Evolutionary conservation across 1,284 basidiomycete genomes (phyloP).

Genomic region (Moniliella sp.): DNA sequence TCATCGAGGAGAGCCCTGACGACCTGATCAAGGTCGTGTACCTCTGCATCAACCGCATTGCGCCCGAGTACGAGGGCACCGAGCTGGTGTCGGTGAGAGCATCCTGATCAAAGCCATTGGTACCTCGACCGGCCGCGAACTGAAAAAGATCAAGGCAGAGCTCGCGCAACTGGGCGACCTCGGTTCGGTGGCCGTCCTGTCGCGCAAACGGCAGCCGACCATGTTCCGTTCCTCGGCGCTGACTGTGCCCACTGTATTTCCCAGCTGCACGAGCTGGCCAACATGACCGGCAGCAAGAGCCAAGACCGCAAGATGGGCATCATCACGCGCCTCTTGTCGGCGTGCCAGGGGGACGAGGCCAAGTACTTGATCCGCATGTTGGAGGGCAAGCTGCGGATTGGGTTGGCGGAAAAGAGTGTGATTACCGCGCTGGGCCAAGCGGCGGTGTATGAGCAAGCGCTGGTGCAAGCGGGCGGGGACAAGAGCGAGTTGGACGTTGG

Average conservation of each 20-base stretch:
- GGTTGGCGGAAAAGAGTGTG: slow-evolving; percentile 74
- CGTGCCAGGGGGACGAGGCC: slow-evolving; percentile 65
- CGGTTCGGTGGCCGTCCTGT: slow-evolving; percentile 83
- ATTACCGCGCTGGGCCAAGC: slow-evolving; percentile 25
- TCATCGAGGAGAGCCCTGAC: slow-evolving; percentile 59
- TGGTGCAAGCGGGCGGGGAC: no score
- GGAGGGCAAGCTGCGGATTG: slow-evolving; percentile 90
- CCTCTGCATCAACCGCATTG: slow-evolving; percentile 91
- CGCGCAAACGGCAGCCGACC: slow-evolving; percentile 77
- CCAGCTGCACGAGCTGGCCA: slow-evolving; percentile 15
- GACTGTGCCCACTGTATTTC: slow-evolving; percentile 55
- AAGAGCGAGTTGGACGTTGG: slow-evolving; percentile 55
- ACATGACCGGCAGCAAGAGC: slow-evolving; percentile 54
- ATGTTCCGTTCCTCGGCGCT: slow-evolving; percentile 81
- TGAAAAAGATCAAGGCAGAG: slow-evolving; percentile 64
- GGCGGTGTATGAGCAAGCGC: slow-evolving; percentile 43
- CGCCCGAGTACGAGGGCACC: slow-evolving; percentile 88
- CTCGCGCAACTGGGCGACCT: slow-evolving; percentile 83
- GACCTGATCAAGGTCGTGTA: slow-evolving; percentile 73
- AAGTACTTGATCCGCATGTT: slow-evolving; percentile 88
- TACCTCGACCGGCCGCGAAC: slow-evolving; percentile 71
- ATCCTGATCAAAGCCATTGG: slow-evolving; percentile 83
- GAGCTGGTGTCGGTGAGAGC: slow-evolving; percentile 94
- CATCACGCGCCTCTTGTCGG: slow-evolving; percentile 78
- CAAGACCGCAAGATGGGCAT: slow-evolving; percentile 61